These are phyloP conservation scores for Comarum palustre DNA, from an alignment of 306 rosid species.

Conservation along the genomic window DNA sequence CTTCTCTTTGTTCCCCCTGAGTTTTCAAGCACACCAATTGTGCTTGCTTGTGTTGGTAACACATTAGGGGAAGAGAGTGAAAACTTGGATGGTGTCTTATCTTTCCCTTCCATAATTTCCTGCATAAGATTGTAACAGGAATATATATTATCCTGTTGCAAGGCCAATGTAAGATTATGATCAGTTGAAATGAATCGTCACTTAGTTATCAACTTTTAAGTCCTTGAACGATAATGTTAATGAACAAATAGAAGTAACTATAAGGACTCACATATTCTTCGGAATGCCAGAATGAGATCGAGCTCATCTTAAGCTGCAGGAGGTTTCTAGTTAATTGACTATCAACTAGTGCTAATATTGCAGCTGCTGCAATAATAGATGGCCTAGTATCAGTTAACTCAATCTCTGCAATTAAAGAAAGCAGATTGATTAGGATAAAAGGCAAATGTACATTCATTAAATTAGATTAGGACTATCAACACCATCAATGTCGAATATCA, in stretches of 20 bases:
- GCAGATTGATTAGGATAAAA: constrained; percentile 15
- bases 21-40: constrained; percentile 46
- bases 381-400: constrained; percentile 60
- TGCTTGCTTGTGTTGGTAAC: constrained; percentile 35
- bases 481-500: background rate
- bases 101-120: constrained; percentile 39
- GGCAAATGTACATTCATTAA: background rate
- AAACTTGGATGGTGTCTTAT: constrained; percentile 48
- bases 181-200: constrained; percentile 4
- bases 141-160: constrained; percentile 62
- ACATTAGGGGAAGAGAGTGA: constrained; percentile 32
- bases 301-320: constrained; percentile 48
- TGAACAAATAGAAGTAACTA: constrained; percentile 8
- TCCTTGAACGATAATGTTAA: background rate
- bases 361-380: constrained; percentile 72
- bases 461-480: background rate
- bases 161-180: constrained; percentile 14
- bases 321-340: constrained; percentile 44
- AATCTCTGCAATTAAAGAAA: constrained; percentile 43
- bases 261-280: constrained; percentile 43
- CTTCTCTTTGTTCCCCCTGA: constrained; percentile 63
- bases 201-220: background rate
- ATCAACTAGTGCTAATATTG: constrained; percentile 63
- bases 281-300: constrained; percentile 51
- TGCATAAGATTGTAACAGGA: constrained; percentile 65